Base-by-base conservation (phyloP, 129 eudicot genomes). In the Escallonia rubra region DNA sequence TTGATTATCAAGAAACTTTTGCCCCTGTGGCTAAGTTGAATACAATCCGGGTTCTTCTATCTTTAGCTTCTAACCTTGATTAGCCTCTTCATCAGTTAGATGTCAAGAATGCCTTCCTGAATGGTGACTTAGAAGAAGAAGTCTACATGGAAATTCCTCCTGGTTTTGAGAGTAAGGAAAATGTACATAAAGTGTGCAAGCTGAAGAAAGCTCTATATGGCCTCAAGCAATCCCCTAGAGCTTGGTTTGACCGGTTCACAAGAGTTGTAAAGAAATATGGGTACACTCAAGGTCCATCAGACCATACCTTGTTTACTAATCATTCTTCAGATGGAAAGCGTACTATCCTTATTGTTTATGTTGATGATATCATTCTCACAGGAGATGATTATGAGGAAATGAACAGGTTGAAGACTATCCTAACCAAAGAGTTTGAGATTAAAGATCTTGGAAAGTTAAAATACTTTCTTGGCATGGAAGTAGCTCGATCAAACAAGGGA, bases 321-420 rank as follows among this genome's bases (percentile, higher is more conserved):
- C 52, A 64, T 4, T 8, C 44, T 6, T 4, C n/a, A 53, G 34
- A 44, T 2, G 52, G 54, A 9, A 47, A 56, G 12, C 9, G 56
- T 16, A 13, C 58, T 7, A 47, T 45, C 1, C 7, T 73, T 6
- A 65, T 72, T 51, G 44, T 72, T 5, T 51, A 50, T 72, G 76
- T 72, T 10, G 69, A 72, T 71, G 75, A 61, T 49, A 61, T 72
- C 43, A 7, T 72, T 3, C 10, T 72, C 12, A 65, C 56, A 42
- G 47, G 71, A 15, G 49, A 45, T 45, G 41, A 55, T 34, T 8
- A 41, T 16, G 41, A 15, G n/a, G 65, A 64, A 39, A 10, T 64
- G 4, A 41, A 23, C 10, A 59, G 15, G 2, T 2, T 73, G 13
- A 73, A 64, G 16, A 34, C 2, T 2, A 1, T 4, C 6, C 11